A percentile compares a stretch with the other conserved stretches of the same genome.
Conservation (phyloP, 306 rosid species). For the Mimosa bimucronata region DNA sequence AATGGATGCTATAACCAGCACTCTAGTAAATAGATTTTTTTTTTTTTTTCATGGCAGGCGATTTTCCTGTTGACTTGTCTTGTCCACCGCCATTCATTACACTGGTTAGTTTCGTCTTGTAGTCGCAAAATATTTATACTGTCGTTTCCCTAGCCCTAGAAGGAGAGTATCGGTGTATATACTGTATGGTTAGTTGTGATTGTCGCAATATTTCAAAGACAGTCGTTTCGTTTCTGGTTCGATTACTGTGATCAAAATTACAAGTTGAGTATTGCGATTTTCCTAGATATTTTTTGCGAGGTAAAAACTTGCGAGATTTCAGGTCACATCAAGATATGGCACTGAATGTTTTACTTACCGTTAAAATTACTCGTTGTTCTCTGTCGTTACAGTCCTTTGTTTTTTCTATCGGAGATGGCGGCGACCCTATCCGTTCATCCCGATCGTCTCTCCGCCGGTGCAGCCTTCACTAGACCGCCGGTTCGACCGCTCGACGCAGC, state of each 20-base stretch:
- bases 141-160: neutral
- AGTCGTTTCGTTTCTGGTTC: neutral
- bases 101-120: neutral
- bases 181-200: neutral
- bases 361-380: neutral
- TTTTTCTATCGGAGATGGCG: conserved; percentile 49
- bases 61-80: neutral
- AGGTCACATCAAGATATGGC: neutral
- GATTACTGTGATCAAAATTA: neutral
- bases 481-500: conserved; percentile 31
- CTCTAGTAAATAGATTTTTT: neutral
- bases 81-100: neutral
- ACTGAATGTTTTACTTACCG: neutral
- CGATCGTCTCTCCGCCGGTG: conserved; percentile 69
- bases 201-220: neutral
- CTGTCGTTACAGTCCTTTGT: conserved; percentile 46
- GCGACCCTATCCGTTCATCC: conserved; percentile 84
- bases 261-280: neutral
- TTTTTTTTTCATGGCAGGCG: neutral
- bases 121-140: neutral
- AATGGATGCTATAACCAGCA: neutral
- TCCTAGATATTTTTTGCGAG: neutral
- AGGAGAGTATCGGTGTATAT: neutral
- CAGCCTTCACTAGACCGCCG: conserved; percentile 52
- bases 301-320: neutral